Evolutionary conservation across 176 grass and related monocot species (phyloP).

Genomic region (Oryza punctata): DNA sequence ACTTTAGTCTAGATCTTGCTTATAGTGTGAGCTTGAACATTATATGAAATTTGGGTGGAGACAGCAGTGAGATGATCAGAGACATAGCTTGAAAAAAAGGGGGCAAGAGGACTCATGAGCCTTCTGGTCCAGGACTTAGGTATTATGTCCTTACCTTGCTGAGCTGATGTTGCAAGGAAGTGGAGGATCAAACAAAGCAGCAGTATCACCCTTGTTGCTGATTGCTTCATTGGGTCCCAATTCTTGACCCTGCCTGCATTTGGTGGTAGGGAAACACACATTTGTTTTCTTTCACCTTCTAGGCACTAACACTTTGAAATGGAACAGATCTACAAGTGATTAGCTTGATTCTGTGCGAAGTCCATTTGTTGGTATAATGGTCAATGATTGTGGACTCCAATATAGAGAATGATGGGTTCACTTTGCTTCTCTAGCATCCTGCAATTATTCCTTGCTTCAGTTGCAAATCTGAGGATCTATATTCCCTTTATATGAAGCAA

Average conservation of each 20-base stretch:
- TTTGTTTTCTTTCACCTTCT: slow-evolving; percentile 27
- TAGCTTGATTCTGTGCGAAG: slow-evolving; percentile 18
- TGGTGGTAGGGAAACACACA: slow-evolving; percentile 27
- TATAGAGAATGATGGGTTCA: neutral
- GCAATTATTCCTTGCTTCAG: slow-evolving; percentile 37
- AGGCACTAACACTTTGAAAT: slow-evolving; percentile 8
- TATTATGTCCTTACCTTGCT: slow-evolving; percentile 30
- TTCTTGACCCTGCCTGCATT: slow-evolving; percentile 33
- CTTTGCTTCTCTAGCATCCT: slow-evolving; percentile 17
- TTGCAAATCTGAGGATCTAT: slow-evolving; percentile 13
- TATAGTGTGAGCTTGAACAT: neutral
- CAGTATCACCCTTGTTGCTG: slow-evolving; percentile 20
- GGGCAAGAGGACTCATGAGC: neutral
- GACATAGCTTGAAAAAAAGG: neutral
- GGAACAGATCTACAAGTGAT: neutral
- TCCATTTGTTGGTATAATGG: slow-evolving; percentile 9
- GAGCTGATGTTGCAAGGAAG: neutral
- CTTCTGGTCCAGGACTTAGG: slow-evolving; percentile 17
- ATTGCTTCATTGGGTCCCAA: slow-evolving; percentile 32
- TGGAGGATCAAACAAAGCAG: slow-evolving; percentile 29
- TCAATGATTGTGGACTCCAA: slow-evolving; percentile 17
- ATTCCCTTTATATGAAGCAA: slow-evolving; percentile 13
- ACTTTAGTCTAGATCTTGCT: slow-evolving; percentile 18
- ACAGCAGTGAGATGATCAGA: slow-evolving; percentile 11
- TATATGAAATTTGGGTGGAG: neutral